Conservation (phyloP, 129 eudicot species). For the Chrysanthemum seticuspe region DNA sequence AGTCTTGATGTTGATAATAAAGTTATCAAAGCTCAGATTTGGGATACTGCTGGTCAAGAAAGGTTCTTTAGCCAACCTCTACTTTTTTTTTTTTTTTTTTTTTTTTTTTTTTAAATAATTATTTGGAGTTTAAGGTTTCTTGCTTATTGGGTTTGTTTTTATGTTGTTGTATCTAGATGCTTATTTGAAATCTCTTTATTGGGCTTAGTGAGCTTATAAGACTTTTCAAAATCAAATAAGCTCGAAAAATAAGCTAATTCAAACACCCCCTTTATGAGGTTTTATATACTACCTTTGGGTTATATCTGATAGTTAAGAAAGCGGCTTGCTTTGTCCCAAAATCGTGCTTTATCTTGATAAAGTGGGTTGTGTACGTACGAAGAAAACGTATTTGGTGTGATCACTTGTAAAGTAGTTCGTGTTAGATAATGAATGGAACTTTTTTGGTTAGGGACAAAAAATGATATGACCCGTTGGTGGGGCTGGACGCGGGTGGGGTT, state of each 20-base stretch:
- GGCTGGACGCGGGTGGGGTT: neutral
- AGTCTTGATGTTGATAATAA: constrained; percentile 69
- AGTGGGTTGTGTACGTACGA: neutral
- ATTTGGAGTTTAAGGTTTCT: constrained; percentile 13
- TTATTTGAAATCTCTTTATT: too few species aligned
- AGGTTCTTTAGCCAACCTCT: constrained; percentile 47
- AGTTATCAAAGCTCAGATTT: constrained; percentile 85
- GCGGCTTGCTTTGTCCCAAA: too few species aligned
- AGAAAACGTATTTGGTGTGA: constrained; percentile 1
- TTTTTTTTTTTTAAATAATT: neutral
- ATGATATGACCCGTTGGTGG: neutral
- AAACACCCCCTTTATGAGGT: neutral
- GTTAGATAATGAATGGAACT: constrained; percentile 12
- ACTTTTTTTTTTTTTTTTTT: constrained; percentile 12
- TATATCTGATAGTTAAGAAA: too few species aligned
- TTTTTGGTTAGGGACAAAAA: constrained; percentile 11
- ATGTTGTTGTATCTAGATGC: neutral
- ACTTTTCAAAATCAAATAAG: too few species aligned
- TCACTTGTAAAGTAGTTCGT: constrained; percentile 9
- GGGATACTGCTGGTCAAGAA: constrained; percentile 90
- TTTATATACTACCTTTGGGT: too few species aligned
- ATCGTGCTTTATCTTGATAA: constrained; percentile 1
- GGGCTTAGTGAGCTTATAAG: too few species aligned
- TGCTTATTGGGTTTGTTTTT: neutral
- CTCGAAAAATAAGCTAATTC: neutral